Conservation (phyloP, 192 early-diverging fungal species). For the Rhizophagus prolifer region DNA sequence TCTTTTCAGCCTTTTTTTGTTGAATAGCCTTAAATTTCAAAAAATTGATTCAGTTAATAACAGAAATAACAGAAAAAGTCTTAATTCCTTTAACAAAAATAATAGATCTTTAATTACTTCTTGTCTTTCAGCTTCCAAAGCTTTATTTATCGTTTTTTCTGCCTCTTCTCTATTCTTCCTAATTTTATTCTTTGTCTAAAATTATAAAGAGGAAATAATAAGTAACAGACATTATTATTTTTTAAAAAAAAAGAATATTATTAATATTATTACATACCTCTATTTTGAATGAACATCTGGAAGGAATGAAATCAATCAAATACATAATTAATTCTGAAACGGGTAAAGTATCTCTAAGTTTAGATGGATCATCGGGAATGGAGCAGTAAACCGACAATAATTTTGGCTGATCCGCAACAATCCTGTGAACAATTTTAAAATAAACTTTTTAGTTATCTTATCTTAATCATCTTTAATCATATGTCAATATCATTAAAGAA, state of each 20-base stretch:
- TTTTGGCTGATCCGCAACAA: not conserved
- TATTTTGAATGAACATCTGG: not conserved
- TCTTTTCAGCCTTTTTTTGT: conserved; percentile 7
- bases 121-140: conserved; percentile 2
- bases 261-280: not conserved
- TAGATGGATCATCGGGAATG: not conserved
- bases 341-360: not conserved
- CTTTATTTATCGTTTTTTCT: not conserved
- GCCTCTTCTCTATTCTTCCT: conserved; percentile 5
- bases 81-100: too few species aligned
- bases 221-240: not conserved
- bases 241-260: not conserved
- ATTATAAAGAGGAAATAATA: not conserved
- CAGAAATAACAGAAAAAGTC: too few species aligned
- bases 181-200: not conserved
- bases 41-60: not conserved
- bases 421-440: not conserved
- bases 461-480: not conserved
- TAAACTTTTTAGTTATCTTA: not conserved
- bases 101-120: not conserved
- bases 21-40: not conserved
- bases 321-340: not conserved
- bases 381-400: not conserved
- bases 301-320: conserved; percentile 3
- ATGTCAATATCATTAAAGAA: not conserved